Percentiles rank a stretch among this genome's conserved stretches.
These are phyloP conservation scores for Pyrrhoderma noxium DNA, from an alignment of 1,284 basidiomycete genomes.

Conservation along the genomic window DNA sequence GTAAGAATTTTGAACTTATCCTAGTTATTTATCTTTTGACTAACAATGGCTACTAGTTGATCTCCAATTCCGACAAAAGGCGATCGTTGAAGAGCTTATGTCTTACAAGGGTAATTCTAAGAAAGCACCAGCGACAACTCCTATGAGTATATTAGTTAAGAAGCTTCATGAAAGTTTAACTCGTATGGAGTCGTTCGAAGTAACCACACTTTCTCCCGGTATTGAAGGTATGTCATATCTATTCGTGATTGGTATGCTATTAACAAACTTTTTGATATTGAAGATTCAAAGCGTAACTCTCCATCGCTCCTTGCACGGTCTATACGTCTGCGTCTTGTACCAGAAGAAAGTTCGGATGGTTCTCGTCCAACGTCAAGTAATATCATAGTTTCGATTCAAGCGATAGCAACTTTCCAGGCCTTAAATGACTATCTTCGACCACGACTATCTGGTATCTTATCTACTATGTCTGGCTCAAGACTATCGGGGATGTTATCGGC, in stretches of 20 bases:
- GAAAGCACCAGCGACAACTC: conserved; percentile 29
- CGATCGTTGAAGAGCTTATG: too few species aligned
- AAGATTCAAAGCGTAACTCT: conserved; percentile 81
- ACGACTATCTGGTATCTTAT: conserved; percentile 71
- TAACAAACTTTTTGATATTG: background rate
- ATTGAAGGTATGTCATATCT: conserved; percentile 53
- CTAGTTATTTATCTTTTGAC: background rate
- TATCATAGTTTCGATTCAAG: conserved; percentile 92
- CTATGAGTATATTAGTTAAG: conserved; percentile 82
- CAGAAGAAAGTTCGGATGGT: conserved; percentile 80
- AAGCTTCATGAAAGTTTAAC: conserved; percentile 91
- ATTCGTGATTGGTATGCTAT: conserved; percentile 5
- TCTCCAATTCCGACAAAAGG: conserved; percentile 21
- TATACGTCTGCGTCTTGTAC: conserved; percentile 79
- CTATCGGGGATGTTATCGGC: conserved; percentile 82
- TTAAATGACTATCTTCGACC: conserved; percentile 92
- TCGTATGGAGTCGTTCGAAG: conserved; percentile 90
- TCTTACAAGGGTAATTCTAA: too few species aligned
- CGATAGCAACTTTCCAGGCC: conserved; percentile 93
- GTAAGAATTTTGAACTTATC: conserved; percentile 31
- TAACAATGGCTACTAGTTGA: conserved; percentile 37
- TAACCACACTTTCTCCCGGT: conserved; percentile 76
- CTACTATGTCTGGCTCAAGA: conserved; percentile 47
- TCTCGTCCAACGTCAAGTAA: conserved; percentile 68
- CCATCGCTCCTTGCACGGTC: conserved; percentile 84